Base-by-base conservation (phyloP, 2,329 filamentous ascomycete genomes). In the Arthrobotrys sphaeroides region DNA sequence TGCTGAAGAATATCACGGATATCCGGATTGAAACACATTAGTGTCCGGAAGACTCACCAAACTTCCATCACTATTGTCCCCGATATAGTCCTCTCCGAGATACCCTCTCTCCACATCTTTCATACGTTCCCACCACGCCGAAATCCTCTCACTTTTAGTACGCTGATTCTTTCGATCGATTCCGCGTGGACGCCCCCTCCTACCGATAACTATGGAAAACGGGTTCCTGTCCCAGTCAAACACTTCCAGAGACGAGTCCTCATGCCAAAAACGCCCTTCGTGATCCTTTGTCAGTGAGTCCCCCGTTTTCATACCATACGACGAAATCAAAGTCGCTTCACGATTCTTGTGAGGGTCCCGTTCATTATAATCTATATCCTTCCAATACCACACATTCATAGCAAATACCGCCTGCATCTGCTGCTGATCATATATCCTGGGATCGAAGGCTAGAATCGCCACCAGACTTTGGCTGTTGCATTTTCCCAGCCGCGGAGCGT, bases 151-250 rank as follows among this genome's bases (percentile, higher is more conserved):
- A 20, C 62, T 16, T 66, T 57, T 45, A 38, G 22, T 66, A 59
- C 12, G 47, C 18, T 18, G 13, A 18, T 13, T 31, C 20, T 28
- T n/a, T 47, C 6, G 2, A 5, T 10, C 38, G 47, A 45, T 1
- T 16, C 38, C 12, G 20, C 1, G n/a, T n/a, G 16, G 12, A 49
- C n/a, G 5, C 3, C 5, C 22, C n/a, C 5, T 49, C 24, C 7
- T 28, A 3, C n/a, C n/a, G n/a, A n/a, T 24, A 22, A 31, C 36
- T 45, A 5, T 7, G n/a, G 5, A 6, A 36, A n/a, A 38, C 0
- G 62, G 62, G n/a, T 22, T 28, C 28, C 59, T 40, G 5, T 67
- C 9, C 36, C 28, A 67, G 12, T 43, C 62, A 13, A 45, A 59
- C 7, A 42, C 3, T 24, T 13, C 26, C 20, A 59, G 38, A 22